These are phyloP conservation scores for Linnemannia elongata DNA, from an alignment of 192 early-diverging fungal species.

Conservation along the genomic window DNA sequence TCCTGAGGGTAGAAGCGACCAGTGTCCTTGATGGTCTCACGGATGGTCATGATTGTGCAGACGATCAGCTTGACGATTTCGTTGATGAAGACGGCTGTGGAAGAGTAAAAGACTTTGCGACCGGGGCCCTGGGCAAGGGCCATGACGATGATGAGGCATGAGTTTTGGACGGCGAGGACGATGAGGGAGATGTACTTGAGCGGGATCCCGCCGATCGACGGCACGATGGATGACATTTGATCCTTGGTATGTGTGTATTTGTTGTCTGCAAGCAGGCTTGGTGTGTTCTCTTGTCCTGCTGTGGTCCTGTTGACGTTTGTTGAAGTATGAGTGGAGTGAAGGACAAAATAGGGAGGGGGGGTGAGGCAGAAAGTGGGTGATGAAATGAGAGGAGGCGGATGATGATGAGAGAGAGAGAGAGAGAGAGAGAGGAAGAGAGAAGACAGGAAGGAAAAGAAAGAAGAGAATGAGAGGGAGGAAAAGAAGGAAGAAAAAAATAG, in stretches of 20 bases:
- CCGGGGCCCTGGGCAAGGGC: slow-evolving; percentile 58
- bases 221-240: slow-evolving; percentile 45
- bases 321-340: neutral
- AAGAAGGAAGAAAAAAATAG: neutral
- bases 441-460: neutral
- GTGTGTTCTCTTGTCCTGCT: neutral
- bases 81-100: slow-evolving; percentile 93
- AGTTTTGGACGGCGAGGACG: slow-evolving; percentile 92
- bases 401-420: neutral
- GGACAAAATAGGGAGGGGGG: neutral
- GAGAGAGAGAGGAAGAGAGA: neutral
- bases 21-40: slow-evolving; percentile 39
- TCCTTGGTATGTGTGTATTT: neutral
- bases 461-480: slow-evolving; percentile 5
- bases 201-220: slow-evolving; percentile 68
- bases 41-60: slow-evolving; percentile 57
- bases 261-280: neutral
- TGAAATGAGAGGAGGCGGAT: neutral
- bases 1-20: slow-evolving; percentile 38
- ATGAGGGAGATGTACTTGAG: slow-evolving; percentile 89
- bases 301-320: neutral
- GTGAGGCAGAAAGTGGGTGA: neutral
- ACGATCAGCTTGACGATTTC: slow-evolving; percentile 87
- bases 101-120: slow-evolving; percentile 74
- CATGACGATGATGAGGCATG: slow-evolving; percentile 89